phyloP scores from a whole-genome alignment of 176 grass and related monocot genomes.

The Thinopyrum elongatum region DNA sequence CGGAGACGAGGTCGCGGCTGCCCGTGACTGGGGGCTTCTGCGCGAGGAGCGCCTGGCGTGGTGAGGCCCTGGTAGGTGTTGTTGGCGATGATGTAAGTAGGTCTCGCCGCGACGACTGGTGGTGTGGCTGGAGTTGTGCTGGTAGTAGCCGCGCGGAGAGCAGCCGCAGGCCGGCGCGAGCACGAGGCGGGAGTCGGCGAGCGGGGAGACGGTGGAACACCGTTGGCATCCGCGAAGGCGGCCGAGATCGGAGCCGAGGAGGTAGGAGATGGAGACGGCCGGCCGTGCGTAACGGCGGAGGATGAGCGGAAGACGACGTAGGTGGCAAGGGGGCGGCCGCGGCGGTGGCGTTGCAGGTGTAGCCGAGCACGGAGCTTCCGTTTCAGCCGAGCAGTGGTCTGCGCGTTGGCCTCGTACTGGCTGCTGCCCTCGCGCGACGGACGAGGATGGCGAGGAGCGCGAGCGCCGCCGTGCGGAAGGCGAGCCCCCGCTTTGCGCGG shows the following conservation, averaged over 20 bases:
- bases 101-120: slow-evolving; percentile 14
- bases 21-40: slow-evolving; percentile 45
- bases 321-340: neutral
- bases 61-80: neutral
- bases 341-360: slow-evolving; percentile 26
- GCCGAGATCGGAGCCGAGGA: neutral
- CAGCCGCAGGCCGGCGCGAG: slow-evolving; percentile 57
- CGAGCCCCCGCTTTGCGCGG: neutral
- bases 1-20: slow-evolving; percentile 9
- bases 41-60: slow-evolving; percentile 56
- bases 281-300: slow-evolving; percentile 40
- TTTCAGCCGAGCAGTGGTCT: slow-evolving; percentile 42
- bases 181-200: slow-evolving; percentile 29
- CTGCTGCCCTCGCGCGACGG: slow-evolving; percentile 39
- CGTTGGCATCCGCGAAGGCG: slow-evolving; percentile 32
- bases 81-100: slow-evolving; percentile 52
- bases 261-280: slow-evolving; percentile 30
- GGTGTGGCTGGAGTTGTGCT: slow-evolving; percentile 52
- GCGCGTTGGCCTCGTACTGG: slow-evolving; percentile 43
- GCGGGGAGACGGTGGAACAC: neutral
- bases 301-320: slow-evolving; percentile 51
- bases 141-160: slow-evolving; percentile 41
- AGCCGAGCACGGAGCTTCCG: slow-evolving; percentile 58
- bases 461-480: neutral
- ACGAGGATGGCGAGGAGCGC: neutral